Evolutionary conservation across 768 basidiomycete species (phyloP).

Genomic region (Tephrocybe sp.): DNA sequence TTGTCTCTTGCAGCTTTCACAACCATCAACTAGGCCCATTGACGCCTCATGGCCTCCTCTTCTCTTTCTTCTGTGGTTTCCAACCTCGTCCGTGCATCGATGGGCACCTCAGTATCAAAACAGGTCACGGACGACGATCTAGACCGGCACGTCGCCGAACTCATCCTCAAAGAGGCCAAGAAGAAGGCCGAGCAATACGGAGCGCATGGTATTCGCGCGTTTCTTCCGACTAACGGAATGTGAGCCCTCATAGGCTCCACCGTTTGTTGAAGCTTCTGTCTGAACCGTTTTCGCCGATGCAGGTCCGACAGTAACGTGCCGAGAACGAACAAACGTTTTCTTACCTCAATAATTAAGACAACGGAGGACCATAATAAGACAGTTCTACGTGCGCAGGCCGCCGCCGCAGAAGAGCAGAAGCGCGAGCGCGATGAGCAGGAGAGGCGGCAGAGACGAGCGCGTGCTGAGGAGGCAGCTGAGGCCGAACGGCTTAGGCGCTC

Average conservation of each 20-base stretch:
- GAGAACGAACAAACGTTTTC: constrained; percentile 79
- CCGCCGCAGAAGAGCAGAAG: constrained; percentile 73
- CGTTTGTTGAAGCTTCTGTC: not conserved
- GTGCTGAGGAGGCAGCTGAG: constrained; percentile 76
- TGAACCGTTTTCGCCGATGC: not conserved
- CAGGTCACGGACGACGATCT: constrained; percentile 80
- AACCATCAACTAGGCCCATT: not conserved
- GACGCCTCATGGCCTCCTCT: not conserved
- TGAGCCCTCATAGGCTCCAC: constrained; percentile 27
- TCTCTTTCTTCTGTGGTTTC: constrained; percentile 75
- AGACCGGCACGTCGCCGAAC: constrained; percentile 87
- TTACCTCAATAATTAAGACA: constrained; percentile 83
- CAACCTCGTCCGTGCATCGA: constrained; percentile 72
- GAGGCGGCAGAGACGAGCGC: constrained; percentile 54
- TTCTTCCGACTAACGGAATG: constrained; percentile 57
- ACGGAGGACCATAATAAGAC: constrained; percentile 97
- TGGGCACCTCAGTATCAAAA: constrained; percentile 62
- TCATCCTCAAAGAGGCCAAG: constrained; percentile 92
- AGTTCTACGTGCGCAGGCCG: constrained; percentile 70
- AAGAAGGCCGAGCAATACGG: constrained; percentile 82
- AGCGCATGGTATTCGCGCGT: constrained; percentile 77
- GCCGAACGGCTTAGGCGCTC: constrained; percentile 56
- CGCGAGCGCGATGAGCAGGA: constrained; percentile 66
- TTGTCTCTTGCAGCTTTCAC: not conserved
- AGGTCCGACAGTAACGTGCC: constrained; percentile 75